phyloP scores from a whole-genome alignment of 2,329 filamentous ascomycete species.

The Epichloe typhina region DNA sequence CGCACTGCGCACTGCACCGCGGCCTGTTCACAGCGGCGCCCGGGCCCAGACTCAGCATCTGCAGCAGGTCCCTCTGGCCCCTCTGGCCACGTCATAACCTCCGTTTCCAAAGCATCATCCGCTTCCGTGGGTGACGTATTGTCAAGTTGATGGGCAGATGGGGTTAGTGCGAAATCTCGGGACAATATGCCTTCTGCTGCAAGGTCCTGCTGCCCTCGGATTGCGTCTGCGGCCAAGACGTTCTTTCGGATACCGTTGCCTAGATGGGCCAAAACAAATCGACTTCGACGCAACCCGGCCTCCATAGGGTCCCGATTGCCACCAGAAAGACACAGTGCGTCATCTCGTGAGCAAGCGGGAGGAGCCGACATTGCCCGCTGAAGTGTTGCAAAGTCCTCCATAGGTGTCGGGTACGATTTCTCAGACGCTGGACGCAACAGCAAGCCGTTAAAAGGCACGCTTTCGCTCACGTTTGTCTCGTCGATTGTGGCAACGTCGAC shows the following conservation, averaged over 20 bases:
- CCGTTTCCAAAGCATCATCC: conserved; percentile 14
- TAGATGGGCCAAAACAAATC: background rate
- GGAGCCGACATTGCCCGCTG: background rate
- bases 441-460: background rate
- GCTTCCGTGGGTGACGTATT: conserved; percentile 8
- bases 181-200: background rate
- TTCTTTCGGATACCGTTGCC: background rate
- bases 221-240: background rate
- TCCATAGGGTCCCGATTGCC: background rate
- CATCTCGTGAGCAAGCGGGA: background rate
- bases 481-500: background rate
- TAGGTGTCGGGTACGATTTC: background rate
- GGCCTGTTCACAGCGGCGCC: background rate
- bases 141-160: background rate
- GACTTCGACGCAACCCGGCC: background rate
- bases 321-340: background rate
- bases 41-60: background rate
- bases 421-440: background rate
- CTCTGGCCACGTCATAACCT: background rate
- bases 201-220: background rate
- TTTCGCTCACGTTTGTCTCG: background rate
- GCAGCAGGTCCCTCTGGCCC: background rate
- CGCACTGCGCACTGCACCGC: background rate
- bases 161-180: conserved; percentile 7
- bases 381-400: background rate